A percentile compares a stretch with the other conserved stretches of the same genome.
phyloP scores from a whole-genome alignment of 2,329 filamentous ascomycete species.

The Hypoxylon sp. region DNA sequence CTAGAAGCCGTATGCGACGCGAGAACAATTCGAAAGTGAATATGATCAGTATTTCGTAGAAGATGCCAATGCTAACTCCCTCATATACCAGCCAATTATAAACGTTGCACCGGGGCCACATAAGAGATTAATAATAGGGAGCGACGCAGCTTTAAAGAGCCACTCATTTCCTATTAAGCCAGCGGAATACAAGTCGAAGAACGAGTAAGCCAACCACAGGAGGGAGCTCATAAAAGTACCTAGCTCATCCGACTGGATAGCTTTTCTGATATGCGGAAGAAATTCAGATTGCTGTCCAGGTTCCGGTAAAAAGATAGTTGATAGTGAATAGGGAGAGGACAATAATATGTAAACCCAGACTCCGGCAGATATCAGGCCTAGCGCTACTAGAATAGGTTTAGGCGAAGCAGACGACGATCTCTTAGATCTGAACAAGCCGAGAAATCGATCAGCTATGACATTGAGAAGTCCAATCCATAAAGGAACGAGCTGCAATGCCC shows the following conservation, averaged over 20 bases:
- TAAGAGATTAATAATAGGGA: neutral
- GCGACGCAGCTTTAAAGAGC: neutral
- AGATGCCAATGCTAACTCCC: neutral
- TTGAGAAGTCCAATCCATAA: constrained; percentile 47
- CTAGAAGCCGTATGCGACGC: neutral
- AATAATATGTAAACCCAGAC: constrained; percentile 37
- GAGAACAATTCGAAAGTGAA: neutral
- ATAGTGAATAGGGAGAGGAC: constrained; percentile 32
- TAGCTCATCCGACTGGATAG: constrained; percentile 37
- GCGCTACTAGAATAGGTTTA: constrained; percentile 10
- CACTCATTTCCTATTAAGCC: constrained; percentile 1
- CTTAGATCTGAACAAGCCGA: constrained; percentile 1
- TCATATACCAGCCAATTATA: neutral
- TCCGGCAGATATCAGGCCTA: constrained; percentile 31
- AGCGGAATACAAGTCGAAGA: neutral
- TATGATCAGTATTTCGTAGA: neutral
- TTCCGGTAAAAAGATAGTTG: constrained; percentile 37
- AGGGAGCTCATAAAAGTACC: constrained; percentile 26
- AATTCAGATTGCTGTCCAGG: constrained; percentile 27
- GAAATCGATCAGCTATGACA: constrained; percentile 7
- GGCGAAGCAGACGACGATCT: constrained; percentile 13
- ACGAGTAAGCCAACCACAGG: constrained; percentile 41
- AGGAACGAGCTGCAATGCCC: constrained; percentile 49
- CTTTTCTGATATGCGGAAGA: constrained; percentile 26
- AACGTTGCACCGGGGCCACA: neutral